Percentiles rank a stretch among this genome's conserved stretches.
Evolutionary conservation across 805 yeast species (phyloP).

Genomic region (Priceomyces medius): DNA sequence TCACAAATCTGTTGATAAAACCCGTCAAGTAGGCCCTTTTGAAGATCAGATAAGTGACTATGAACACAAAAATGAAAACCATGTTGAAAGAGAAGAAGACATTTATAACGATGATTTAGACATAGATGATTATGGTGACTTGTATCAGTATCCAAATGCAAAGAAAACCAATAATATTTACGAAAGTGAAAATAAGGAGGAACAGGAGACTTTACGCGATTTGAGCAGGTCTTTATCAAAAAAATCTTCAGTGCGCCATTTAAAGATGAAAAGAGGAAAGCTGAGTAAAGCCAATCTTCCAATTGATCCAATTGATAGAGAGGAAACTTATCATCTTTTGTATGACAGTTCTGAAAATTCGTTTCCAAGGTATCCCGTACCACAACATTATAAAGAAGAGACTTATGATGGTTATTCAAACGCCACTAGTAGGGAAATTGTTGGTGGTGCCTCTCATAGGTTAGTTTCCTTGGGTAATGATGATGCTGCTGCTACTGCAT

Average conservation of each 20-base stretch:
- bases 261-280: conserved; percentile 11
- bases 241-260: conserved; percentile 31
- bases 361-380: conserved; percentile 3
- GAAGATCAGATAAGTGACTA: conserved; percentile 6
- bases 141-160: conserved; percentile 3
- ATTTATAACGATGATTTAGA: conserved; percentile 5
- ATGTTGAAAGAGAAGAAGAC: not conserved
- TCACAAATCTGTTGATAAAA: not conserved
- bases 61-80: conserved; percentile 9
- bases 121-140: conserved; percentile 5
- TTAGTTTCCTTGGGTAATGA: not conserved
- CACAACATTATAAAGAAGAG: conserved; percentile 23
- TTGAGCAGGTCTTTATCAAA: conserved; percentile 37
- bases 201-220: conserved; percentile 31
- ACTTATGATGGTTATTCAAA: conserved; percentile 27
- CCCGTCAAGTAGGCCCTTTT: not conserved
- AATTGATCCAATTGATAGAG: conserved; percentile 11
- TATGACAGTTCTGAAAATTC: conserved; percentile 16
- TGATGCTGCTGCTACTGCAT: not conserved
- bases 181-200: conserved; percentile 10
- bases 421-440: not conserved
- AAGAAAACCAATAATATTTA: not conserved
- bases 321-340: conserved; percentile 21
- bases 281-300: not conserved
- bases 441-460: not conserved